These are phyloP conservation scores for Tricholoma sp. DNA, from an alignment of 768 basidiomycete genomes.

Conservation along the genomic window DNA sequence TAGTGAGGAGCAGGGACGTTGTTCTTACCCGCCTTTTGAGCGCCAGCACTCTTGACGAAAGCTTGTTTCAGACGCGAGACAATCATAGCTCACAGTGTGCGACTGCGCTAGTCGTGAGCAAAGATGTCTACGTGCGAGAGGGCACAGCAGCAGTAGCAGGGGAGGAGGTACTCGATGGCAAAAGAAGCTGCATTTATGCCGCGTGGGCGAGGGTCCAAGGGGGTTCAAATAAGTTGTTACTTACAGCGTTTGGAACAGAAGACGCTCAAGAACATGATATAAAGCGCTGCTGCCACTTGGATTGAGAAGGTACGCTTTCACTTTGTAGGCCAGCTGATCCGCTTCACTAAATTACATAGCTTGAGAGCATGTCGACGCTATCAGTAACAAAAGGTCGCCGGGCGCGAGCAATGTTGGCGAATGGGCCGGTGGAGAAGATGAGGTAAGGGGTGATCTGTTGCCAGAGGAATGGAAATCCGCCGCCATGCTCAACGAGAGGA, in stretches of 20 bases:
- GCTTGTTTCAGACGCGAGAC: neutral
- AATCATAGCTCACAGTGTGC: neutral
- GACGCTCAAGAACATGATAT: neutral
- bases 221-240: neutral
- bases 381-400: no score
- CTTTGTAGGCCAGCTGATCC: no score
- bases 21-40: neutral
- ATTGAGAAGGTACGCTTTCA: no score
- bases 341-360: no score
- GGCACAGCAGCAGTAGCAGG: neutral
- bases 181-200: neutral
- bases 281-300: no score
- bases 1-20: neutral
- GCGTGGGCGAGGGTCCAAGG: neutral
- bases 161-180: neutral
- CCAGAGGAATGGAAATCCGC: no score
- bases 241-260: neutral
- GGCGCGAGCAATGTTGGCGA: no score
- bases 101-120: neutral
- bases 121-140: neutral
- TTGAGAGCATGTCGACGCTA: no score
- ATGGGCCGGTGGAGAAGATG: no score
- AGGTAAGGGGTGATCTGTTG: no score
- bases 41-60: neutral
- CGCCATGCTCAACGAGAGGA: no score